phyloP scores from a whole-genome alignment of 2,329 filamentous ascomycete genomes.

The Talaromyces sp. region DNA sequence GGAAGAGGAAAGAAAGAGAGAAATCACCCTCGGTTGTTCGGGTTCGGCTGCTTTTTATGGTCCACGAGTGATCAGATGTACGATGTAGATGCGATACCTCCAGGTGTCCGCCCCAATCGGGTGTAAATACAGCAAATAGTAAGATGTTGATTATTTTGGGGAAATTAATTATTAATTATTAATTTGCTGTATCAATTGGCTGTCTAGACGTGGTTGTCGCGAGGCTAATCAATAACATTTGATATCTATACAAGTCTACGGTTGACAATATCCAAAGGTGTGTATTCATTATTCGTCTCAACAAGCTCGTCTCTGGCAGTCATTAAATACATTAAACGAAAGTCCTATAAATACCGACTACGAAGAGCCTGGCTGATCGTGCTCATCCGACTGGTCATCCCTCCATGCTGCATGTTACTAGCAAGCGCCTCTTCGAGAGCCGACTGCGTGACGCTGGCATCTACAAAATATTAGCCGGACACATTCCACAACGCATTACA shows the following conservation, averaged over 20 bases:
- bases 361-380: constrained; percentile 51
- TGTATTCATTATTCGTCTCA: neutral
- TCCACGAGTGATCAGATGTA: constrained; percentile 2
- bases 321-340: neutral
- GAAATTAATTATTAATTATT: neutral
- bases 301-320: neutral
- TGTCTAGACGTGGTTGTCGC: neutral
- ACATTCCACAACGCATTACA: neutral
- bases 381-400: constrained; percentile 46
- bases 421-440: constrained; percentile 60
- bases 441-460: constrained; percentile 60
- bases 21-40: neutral
- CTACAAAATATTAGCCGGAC: constrained; percentile 25
- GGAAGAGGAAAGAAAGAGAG: neutral
- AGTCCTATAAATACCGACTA: constrained; percentile 44
- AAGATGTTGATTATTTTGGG: no score
- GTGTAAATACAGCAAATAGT: neutral
- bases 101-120: neutral
- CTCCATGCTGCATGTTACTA: constrained; percentile 56
- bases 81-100: constrained; percentile 6
- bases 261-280: neutral
- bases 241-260: no score
- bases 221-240: neutral
- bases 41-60: neutral
- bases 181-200: neutral